A percentile compares a stretch with the other conserved stretches of the same genome.
These are phyloP conservation scores for Parasitella parasitica DNA, from an alignment of 371 early-diverging fungal genomes.

Conservation along the genomic window DNA sequence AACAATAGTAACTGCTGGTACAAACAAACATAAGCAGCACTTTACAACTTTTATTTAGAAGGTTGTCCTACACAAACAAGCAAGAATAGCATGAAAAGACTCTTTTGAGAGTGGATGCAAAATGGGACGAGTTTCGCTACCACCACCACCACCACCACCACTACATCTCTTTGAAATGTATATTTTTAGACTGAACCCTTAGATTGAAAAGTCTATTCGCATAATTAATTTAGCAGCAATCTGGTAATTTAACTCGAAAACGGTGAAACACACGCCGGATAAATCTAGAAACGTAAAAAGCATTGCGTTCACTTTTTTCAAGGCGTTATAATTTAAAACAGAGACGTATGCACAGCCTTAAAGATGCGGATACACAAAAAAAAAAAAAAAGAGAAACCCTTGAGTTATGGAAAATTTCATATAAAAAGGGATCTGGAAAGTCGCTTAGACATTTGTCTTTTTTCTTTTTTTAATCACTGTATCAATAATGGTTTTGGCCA, in stretches of 20 bases:
- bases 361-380: conserved; percentile 6
- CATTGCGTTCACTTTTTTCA: not conserved
- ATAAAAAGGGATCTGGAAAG: conserved; percentile 4
- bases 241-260: not conserved
- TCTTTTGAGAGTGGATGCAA: not conserved
- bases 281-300: not conserved
- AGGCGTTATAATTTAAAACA: not conserved
- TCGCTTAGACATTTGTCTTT: not conserved
- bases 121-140: not conserved
- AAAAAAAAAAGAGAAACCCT: conserved; percentile 10
- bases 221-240: not conserved
- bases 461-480: conserved; percentile 3
- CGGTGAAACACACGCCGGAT: conserved; percentile 1
- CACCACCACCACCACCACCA: not conserved
- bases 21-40: not conserved
- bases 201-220: not conserved
- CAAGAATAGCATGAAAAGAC: not conserved
- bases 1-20: not conserved
- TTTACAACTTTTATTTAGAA: not conserved
- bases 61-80: not conserved
- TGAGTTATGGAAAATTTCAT: not conserved
- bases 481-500: conserved; percentile 71
- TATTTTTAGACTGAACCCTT: not conserved
- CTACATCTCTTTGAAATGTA: not conserved
- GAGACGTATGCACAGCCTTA: conserved; percentile 1